A percentile compares a stretch with the other conserved stretches of the same genome.
These are phyloP conservation scores for Aspergillus homomorphus DNA, from an alignment of 495 filamentous ascomycete genomes.

Conservation along the genomic window DNA sequence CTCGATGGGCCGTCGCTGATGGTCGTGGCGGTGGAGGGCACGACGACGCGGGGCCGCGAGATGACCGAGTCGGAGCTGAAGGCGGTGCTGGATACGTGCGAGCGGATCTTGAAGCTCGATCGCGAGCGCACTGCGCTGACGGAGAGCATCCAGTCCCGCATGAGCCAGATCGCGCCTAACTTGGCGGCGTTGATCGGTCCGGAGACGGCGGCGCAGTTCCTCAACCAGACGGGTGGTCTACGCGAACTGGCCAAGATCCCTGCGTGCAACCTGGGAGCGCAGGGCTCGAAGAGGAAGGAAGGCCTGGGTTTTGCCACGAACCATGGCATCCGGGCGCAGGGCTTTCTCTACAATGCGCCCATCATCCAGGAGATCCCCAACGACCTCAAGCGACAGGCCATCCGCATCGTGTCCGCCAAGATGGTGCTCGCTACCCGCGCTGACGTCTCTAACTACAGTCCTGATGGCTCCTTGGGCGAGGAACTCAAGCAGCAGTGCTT, in stretches of 20 bases:
- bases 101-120: conserved; percentile 83
- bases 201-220: conserved; percentile 91
- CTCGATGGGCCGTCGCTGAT: conserved; percentile 87
- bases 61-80: conserved; percentile 73
- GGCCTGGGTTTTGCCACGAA: conserved; percentile 90
- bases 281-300: conserved; percentile 82
- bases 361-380: conserved; percentile 78
- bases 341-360: conserved; percentile 87
- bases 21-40: conserved; percentile 95
- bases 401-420: conserved; percentile 93
- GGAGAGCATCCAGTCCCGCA: conserved; percentile 94
- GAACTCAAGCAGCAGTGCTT: conserved; percentile 80
- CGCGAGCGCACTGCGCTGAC: conserved; percentile 83
- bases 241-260: conserved; percentile 87
- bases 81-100: conserved; percentile 71
- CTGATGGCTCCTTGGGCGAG: conserved; percentile 79
- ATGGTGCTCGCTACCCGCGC: conserved; percentile 86
- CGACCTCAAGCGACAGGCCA: conserved; percentile 89
- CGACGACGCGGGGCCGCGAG: conserved; percentile 75
- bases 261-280: conserved; percentile 84
- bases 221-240: conserved; percentile 88
- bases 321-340: conserved; percentile 85
- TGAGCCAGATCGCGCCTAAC: conserved; percentile 94
- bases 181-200: conserved; percentile 90
- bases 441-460: conserved; percentile 78